Percentiles rank a stretch among this genome's conserved stretches.
Conservation (phyloP, 106 monocot species). For the Phalaenopsis equestris region DNA sequence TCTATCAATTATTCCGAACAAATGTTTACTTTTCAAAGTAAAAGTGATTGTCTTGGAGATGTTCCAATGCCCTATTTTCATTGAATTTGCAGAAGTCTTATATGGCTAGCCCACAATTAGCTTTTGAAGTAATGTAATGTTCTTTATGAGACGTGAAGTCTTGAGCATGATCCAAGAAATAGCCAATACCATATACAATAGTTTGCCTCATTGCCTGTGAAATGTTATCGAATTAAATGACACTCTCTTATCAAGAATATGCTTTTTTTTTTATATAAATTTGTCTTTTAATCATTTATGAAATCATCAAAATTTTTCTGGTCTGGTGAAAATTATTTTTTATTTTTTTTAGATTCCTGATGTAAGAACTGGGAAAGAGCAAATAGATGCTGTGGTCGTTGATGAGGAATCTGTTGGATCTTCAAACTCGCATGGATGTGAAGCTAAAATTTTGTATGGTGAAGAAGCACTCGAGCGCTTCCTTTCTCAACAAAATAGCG, state of each 20-base stretch:
- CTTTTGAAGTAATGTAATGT: no score
- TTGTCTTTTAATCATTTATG: background rate
- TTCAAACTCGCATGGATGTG: conserved; percentile 24
- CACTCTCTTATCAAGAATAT: background rate
- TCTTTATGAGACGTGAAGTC: no score
- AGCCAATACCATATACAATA: no score
- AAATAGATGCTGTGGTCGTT: conserved; percentile 86
- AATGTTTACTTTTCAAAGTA: no score
- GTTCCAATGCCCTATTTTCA: no score
- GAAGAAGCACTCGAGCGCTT: conserved; percentile 57
- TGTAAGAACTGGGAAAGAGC: conserved; percentile 48
- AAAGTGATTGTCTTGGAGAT: no score
- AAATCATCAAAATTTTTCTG: background rate
- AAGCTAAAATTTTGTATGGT: conserved; percentile 77
- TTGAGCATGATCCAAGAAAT: no score
- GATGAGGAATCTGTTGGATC: conserved; percentile 76
- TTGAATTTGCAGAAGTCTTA: no score
- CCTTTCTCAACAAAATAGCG: conserved; percentile 40
- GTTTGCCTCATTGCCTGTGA: background rate
- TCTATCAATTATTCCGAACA: no score
- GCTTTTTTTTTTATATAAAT: background rate
- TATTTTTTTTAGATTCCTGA: conserved; percentile 65
- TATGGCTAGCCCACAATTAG: no score
- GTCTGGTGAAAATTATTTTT: background rate
- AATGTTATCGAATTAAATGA: background rate